Base-by-base conservation (phyloP, 768 basidiomycete species). In the Leccinum subgranulosum region DNA sequence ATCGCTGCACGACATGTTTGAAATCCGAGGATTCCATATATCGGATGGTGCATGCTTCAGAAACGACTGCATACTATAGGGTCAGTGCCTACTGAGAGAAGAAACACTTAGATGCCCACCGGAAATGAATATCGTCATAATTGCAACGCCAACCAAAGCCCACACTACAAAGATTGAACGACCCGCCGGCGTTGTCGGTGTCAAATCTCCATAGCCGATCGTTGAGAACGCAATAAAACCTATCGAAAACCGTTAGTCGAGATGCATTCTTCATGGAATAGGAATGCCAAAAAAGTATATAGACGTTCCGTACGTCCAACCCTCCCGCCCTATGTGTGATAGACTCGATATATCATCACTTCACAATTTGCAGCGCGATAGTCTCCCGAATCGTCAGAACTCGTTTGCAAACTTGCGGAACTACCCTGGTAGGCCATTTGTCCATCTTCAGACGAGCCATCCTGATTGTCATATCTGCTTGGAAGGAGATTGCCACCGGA, bases 161-260 rank as follows among this genome's bases (percentile, higher is more conserved):
- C 90, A 92, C 3, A 84, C 81, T 41, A 91, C 79, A 67, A 92
- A 92, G 31, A 92, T 78, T 14, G 87, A 82, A 23, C 89, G 82
- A 11, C 90, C 91, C 3, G 87, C 83, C 11, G 86, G 82, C 0
- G 87, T 85, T 51, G 68, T 66, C 0, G 88, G 90, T 0, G 81
- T 61, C 12, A 78, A 73, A 63, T 92, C 90, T 71, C 82, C 85
- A 61, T 85, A 89, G 14, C 90, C 90, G 28, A 91, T 84, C 1
- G 87, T 90, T 1, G 83, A 82, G 73, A 92, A 91, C 9, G 87
- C 71, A 51, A 87, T 74, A 64, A 89, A 86, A 66, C 88, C 88
- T 89, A 59, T 33, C 3, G 17, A 43, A 23, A 25, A 47, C 1
- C 23, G 7, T 43, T 48, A 50, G 48, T 12, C 39, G 39, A 41